Percentiles rank a stretch among this genome's conserved stretches.
Conservation (phyloP, 768 basidiomycete species). For the Boletus subcaerulescens region DNA sequence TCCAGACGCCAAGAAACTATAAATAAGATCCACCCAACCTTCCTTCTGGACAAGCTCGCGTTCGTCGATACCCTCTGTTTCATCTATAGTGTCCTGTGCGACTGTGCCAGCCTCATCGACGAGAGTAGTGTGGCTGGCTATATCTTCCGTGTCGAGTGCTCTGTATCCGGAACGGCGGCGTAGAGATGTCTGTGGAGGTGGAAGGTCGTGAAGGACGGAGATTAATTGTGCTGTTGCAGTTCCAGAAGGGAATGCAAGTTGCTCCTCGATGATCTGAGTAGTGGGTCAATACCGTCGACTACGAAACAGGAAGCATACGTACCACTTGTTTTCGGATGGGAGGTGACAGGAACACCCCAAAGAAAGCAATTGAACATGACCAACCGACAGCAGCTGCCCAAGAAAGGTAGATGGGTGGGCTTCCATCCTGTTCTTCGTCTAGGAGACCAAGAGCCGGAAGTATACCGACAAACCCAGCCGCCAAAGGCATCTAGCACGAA, state of each 20-base stretch:
- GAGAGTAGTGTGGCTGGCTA: slow-evolving; percentile 16
- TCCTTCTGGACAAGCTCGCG: slow-evolving; percentile 53
- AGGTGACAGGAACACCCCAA: slow-evolving; percentile 97
- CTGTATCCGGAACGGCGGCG: slow-evolving; percentile 58
- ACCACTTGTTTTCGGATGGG: slow-evolving; percentile 95
- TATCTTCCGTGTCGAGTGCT: slow-evolving; percentile 32
- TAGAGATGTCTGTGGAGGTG: slow-evolving; percentile 59
- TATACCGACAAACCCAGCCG: slow-evolving; percentile 89
- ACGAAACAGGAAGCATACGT: slow-evolving; percentile 25
- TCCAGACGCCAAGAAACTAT: slow-evolving; percentile 77
- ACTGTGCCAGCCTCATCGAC: slow-evolving; percentile 2
- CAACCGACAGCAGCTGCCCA: slow-evolving; percentile 76
- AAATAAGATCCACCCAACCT: slow-evolving; percentile 75
- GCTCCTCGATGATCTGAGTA: slow-evolving; percentile 83
- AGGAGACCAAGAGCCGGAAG: slow-evolving; percentile 85
- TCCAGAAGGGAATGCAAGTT: slow-evolving; percentile 91
- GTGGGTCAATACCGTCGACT: slow-evolving; percentile 1
- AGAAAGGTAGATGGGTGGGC: slow-evolving; percentile 68
- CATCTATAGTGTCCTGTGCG: slow-evolving; percentile 26
- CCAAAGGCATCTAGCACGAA: slow-evolving; percentile 64
- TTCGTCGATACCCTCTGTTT: slow-evolving; percentile 31
- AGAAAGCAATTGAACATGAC: slow-evolving; percentile 92
- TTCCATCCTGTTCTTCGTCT: slow-evolving; percentile 70
- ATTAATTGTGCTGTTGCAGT: slow-evolving; percentile 96
- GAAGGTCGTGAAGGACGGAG: slow-evolving; percentile 78